phyloP scores from a whole-genome alignment of 768 basidiomycete genomes.

The Calocera viscosa region DNA sequence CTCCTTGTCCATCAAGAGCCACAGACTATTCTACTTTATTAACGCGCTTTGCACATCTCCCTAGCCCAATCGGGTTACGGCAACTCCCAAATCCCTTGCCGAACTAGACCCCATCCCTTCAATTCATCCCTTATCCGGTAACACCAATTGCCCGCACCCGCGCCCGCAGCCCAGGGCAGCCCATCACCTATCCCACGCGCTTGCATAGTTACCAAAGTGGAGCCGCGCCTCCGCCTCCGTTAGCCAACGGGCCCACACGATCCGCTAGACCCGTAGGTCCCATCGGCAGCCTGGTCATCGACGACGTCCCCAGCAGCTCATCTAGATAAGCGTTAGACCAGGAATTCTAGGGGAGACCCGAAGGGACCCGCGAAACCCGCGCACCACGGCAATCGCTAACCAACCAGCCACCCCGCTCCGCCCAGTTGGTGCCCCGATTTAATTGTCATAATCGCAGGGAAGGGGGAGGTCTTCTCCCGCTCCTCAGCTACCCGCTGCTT shows the following conservation, averaged over 20 bases:
- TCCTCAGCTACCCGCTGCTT: slow-evolving; percentile 7
- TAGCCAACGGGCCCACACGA: background rate
- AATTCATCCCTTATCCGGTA: slow-evolving; percentile 7
- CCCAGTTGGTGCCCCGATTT: slow-evolving; percentile 1
- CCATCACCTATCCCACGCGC: too few relatives aligned
- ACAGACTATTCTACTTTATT: background rate
- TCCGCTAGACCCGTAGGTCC: background rate
- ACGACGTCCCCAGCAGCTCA: background rate
- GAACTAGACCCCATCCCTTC: background rate
- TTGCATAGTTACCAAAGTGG: slow-evolving; percentile 3
- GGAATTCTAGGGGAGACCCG: slow-evolving; percentile 7
- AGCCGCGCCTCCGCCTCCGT: slow-evolving; percentile 7
- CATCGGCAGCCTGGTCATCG: background rate
- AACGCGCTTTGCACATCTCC: background rate
- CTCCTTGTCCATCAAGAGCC: background rate
- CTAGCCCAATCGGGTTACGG: background rate
- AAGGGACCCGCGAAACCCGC: background rate
- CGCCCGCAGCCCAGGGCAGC: too few relatives aligned
- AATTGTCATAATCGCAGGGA: slow-evolving; percentile 5
- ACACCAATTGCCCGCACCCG: background rate
- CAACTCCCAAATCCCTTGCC: background rate
- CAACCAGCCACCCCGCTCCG: background rate
- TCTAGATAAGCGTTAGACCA: slow-evolving; percentile 6
- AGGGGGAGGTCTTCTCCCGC: background rate
- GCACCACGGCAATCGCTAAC: slow-evolving; percentile 2